Percentiles rank a stretch among this genome's conserved stretches.
Evolutionary conservation across 306 rosid genomes (phyloP).

Genomic region (Fagus sylvatica): DNA sequence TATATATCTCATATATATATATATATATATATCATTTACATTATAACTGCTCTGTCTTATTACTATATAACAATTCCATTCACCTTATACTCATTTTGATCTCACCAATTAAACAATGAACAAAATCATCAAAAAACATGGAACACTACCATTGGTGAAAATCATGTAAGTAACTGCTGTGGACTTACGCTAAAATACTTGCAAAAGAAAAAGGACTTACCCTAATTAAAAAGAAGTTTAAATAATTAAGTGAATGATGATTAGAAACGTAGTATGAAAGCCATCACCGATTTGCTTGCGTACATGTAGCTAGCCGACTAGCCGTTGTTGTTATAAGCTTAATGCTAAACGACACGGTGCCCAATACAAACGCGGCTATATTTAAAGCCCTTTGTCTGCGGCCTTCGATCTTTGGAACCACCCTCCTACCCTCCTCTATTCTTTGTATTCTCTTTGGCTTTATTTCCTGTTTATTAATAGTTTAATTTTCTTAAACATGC

Average conservation of each 20-base stretch:
- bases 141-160: background rate
- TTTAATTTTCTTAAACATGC: background rate
- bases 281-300: background rate
- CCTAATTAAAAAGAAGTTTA: background rate
- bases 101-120: background rate
- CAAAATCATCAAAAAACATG: constrained; percentile 10
- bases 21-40: no score
- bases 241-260: background rate
- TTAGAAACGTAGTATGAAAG: constrained; percentile 13
- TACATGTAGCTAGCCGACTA: background rate
- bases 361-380: background rate
- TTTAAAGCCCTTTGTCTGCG: background rate
- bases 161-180: background rate
- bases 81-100: constrained; percentile 26
- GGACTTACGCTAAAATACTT: background rate
- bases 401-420: no score
- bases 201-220: background rate
- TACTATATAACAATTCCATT: constrained; percentile 12
- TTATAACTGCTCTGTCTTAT: no score
- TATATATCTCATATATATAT: no score
- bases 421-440: background rate
- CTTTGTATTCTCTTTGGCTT: background rate
- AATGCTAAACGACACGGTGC: background rate
- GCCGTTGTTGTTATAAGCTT: background rate
- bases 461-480: no score